A percentile compares a stretch with the other conserved stretches of the same genome.
These are phyloP conservation scores for Abortiporus biennis DNA, from an alignment of 1,284 basidiomycete species.

Conservation along the genomic window DNA sequence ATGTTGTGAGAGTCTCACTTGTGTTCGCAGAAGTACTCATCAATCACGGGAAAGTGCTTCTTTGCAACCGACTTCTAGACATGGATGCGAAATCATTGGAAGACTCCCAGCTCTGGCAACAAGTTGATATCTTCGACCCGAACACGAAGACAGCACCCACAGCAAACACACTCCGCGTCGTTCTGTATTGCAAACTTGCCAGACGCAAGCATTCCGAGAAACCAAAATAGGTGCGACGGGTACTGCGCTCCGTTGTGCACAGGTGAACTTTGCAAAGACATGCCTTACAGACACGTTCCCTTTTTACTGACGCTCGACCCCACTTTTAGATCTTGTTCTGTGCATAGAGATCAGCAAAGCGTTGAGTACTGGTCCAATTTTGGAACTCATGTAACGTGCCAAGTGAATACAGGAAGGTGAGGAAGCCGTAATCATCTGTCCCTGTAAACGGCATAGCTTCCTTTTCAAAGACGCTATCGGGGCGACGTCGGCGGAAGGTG, in stretches of 20 bases:
- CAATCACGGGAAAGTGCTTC: constrained; percentile 5
- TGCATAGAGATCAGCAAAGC: not conserved
- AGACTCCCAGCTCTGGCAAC: not conserved
- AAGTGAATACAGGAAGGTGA: constrained; percentile 4
- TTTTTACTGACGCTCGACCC: not conserved
- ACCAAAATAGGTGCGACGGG: too few species aligned
- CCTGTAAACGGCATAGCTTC: constrained; percentile 13
- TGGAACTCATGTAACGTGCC: not conserved
- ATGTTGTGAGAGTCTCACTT: not conserved
- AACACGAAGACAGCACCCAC: too few species aligned
- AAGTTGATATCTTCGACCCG: not conserved
- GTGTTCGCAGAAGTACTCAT: constrained; percentile 5
- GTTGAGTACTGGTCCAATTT: not conserved
- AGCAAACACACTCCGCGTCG: too few species aligned
- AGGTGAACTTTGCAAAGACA: not conserved
- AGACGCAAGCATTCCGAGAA: too few species aligned
- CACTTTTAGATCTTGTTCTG: not conserved
- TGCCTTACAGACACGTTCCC: not conserved
- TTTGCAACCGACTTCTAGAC: not conserved
- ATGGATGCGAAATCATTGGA: not conserved
- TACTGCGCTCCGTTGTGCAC: too few species aligned
- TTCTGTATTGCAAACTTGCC: too few species aligned
- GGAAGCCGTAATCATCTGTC: constrained; percentile 7
- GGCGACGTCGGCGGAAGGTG: constrained; percentile 27
- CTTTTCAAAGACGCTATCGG: constrained; percentile 18